phyloP scores from a whole-genome alignment of 345 rosid genomes.

The Syzygium jambos region DNA sequence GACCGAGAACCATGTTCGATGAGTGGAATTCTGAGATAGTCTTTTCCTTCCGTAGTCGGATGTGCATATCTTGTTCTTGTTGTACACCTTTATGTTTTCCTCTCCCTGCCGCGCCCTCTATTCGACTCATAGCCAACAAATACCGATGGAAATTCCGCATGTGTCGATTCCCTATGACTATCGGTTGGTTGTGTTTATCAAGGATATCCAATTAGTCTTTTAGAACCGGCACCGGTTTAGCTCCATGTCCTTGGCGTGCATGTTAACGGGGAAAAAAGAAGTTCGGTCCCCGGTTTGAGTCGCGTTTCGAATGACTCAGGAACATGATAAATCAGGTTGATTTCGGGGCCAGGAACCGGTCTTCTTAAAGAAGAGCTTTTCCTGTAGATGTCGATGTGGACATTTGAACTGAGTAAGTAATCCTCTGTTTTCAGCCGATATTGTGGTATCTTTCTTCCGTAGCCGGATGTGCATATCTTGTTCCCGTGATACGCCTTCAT shows the following conservation, averaged over 20 bases:
- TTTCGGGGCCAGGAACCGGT: not conserved
- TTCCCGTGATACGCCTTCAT: not conserved
- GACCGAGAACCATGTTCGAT: not conserved
- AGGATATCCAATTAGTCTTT: not conserved
- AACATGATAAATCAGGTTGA: not conserved
- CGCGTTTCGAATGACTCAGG: not conserved
- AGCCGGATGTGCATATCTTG: not conserved
- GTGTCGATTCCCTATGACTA: not conserved
- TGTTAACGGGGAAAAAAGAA: not conserved
- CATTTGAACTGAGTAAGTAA: not conserved
- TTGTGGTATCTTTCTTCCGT: too few relatives aligned
- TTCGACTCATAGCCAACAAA: fast-evolving
- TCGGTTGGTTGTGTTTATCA: not conserved
- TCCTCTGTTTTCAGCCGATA: too few relatives aligned
- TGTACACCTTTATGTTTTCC: not conserved
- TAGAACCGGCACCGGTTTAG: not conserved
- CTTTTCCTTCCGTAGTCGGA: not conserved
- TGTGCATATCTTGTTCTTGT: not conserved
- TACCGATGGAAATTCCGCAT: not conserved
- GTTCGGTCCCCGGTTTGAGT: not conserved
- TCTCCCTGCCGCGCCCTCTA: not conserved
- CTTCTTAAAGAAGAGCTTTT: not conserved
- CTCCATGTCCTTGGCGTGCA: not conserved
- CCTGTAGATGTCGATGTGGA: not conserved
- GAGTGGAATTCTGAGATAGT: not conserved